These are phyloP conservation scores for Setaria viridis DNA, from an alignment of 202 grass and related monocot species.

Conservation along the genomic window DNA sequence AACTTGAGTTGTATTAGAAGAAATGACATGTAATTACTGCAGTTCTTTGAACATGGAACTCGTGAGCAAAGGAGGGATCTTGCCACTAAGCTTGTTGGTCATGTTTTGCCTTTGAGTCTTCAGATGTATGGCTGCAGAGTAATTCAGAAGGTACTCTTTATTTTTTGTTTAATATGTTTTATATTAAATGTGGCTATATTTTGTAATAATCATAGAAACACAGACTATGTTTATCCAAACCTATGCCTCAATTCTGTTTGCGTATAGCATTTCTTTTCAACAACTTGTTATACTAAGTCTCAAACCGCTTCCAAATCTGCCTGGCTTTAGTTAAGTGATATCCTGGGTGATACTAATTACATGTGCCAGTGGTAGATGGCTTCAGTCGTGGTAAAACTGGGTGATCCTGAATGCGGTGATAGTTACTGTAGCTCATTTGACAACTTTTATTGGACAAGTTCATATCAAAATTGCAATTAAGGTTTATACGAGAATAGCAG, in stretches of 20 bases:
- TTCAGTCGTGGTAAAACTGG: conserved; percentile 1
- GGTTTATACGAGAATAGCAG: conserved; percentile 18
- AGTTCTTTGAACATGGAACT: conserved; percentile 98
- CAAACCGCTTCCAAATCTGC: conserved; percentile 3
- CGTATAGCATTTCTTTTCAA: conserved; percentile 23
- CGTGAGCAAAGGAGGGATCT: conserved; percentile 89
- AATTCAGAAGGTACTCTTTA: conserved; percentile 89
- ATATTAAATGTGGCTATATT: background rate
- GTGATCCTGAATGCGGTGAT: background rate
- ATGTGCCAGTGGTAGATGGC: conserved; percentile 1
- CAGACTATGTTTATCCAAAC: background rate
- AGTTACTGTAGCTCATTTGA: background rate
- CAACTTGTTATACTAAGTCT: background rate
- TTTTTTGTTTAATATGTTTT: conserved; percentile 25
- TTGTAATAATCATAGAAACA: conserved; percentile 16
- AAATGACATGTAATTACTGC: conserved; percentile 44
- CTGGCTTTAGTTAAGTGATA: conserved; percentile 9
- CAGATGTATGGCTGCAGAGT: conserved; percentile 99
- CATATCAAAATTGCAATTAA: background rate
- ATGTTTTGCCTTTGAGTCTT: conserved; percentile 90
- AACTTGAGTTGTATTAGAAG: conserved; percentile 23
- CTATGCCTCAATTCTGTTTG: conserved; percentile 16
- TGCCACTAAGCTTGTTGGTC: conserved; percentile 83
- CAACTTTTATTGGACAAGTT: background rate
- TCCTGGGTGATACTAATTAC: conserved; percentile 2